Evolutionary conservation across 2,329 filamentous ascomycete species (phyloP).

Genomic region (Pseudocercospora ulei): DNA sequence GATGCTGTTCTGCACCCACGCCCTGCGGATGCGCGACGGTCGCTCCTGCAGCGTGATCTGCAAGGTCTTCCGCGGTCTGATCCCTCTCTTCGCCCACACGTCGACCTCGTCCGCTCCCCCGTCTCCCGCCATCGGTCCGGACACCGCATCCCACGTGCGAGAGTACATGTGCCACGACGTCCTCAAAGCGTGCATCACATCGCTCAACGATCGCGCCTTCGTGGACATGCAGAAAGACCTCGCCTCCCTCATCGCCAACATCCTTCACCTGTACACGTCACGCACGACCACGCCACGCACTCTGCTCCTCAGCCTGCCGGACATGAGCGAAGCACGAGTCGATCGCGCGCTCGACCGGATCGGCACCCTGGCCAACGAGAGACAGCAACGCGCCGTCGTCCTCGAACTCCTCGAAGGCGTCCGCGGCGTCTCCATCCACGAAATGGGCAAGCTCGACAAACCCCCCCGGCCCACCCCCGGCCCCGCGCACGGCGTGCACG

Average conservation of each 20-base stretch:
- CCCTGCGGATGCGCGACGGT: constrained; percentile 79
- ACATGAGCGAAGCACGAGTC: constrained; percentile 60
- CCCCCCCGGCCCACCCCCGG: constrained; percentile 11
- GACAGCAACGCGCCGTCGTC: constrained; percentile 70
- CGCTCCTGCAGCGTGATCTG: constrained; percentile 78
- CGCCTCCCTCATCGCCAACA: constrained; percentile 74
- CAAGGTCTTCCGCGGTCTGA: constrained; percentile 72
- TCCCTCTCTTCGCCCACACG: constrained; percentile 60
- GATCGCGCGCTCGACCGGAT: constrained; percentile 42
- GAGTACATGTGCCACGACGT: constrained; percentile 87
- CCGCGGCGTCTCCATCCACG: constrained; percentile 82
- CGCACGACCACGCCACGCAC: constrained; percentile 60
- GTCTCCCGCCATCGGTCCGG: constrained; percentile 34
- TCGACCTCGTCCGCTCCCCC: constrained; percentile 12
- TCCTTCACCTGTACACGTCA: constrained; percentile 65
- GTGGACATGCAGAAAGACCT: constrained; percentile 92
- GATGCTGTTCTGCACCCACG: constrained; percentile 83
- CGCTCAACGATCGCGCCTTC: constrained; percentile 90
- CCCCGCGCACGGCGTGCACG: constrained; percentile 1
- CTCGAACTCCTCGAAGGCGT: constrained; percentile 77
- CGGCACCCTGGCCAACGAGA: constrained; percentile 41
- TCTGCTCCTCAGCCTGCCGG: constrained; percentile 70
- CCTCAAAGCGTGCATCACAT: constrained; percentile 78
- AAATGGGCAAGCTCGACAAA: constrained; percentile 69
- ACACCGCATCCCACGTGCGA: constrained; percentile 56